These are phyloP conservation scores for Aspergillus japonicus DNA, from an alignment of 2,329 filamentous ascomycete genomes.

Conservation along the genomic window DNA sequence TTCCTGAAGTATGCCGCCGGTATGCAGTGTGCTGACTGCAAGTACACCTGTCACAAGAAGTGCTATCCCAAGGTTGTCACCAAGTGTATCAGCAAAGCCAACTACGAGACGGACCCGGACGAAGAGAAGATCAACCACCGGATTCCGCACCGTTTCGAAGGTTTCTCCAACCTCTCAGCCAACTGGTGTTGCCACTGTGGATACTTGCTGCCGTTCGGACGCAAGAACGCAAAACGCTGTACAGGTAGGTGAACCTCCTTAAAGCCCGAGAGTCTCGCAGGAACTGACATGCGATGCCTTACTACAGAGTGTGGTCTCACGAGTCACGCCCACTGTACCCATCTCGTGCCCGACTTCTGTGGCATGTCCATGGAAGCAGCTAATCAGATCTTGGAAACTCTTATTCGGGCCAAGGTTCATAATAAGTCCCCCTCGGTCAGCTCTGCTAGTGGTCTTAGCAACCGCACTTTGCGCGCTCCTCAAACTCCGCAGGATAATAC, in stretches of 20 bases:
- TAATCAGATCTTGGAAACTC: slow-evolving; percentile 86
- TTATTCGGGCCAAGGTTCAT: slow-evolving; percentile 75
- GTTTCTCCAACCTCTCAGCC: slow-evolving; percentile 95
- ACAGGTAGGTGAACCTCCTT: slow-evolving; percentile 56
- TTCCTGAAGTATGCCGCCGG: slow-evolving; percentile 98
- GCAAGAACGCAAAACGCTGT: slow-evolving; percentile 92
- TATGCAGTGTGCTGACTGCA: slow-evolving; percentile 99
- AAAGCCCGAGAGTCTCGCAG: neutral
- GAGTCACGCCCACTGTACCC: slow-evolving; percentile 85
- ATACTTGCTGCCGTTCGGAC: slow-evolving; percentile 89
- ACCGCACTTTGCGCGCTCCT: slow-evolving; percentile 61
- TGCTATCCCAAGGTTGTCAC: slow-evolving; percentile 96
- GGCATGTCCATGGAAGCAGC: slow-evolving; percentile 98
- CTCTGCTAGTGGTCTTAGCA: slow-evolving; percentile 54
- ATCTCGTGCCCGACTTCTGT: slow-evolving; percentile 97
- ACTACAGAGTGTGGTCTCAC: slow-evolving; percentile 80
- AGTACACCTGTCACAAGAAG: slow-evolving; percentile 98
- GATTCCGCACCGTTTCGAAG: slow-evolving; percentile 93
- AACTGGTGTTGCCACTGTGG: slow-evolving; percentile 99
- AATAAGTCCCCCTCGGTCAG: slow-evolving; percentile 55
- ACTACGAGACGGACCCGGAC: slow-evolving; percentile 95
- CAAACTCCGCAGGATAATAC: slow-evolving; percentile 40
- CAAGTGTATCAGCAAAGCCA: slow-evolving; percentile 99
- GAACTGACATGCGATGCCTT: slow-evolving; percentile 1
- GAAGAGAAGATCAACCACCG: slow-evolving; percentile 99